Percentiles rank a stretch among this genome's conserved stretches.
Conservation (phyloP, 768 basidiomycete species). For the Tylopilus rubrobrunneus region DNA sequence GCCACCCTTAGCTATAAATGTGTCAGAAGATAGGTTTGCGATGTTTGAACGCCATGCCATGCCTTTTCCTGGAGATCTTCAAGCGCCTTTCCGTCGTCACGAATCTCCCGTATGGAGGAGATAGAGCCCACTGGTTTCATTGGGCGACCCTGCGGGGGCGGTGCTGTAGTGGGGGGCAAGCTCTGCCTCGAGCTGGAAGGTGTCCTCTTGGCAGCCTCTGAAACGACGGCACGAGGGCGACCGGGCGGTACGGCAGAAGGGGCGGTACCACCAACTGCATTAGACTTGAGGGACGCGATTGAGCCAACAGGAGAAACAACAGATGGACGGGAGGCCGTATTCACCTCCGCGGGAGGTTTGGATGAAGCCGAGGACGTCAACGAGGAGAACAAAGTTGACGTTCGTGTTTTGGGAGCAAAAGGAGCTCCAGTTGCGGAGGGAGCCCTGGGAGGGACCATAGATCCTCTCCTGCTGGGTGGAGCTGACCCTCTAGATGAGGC, state of each 20-base stretch:
- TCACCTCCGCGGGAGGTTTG: conserved; percentile 20
- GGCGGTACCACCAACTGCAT: conserved; percentile 22
- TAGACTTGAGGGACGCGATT: conserved; percentile 44
- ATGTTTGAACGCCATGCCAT: conserved; percentile 6
- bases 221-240: conserved; percentile 64
- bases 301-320: conserved; percentile 57
- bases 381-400: conserved; percentile 27
- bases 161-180: conserved; percentile 24
- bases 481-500: conserved; percentile 30
- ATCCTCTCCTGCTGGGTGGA: conserved; percentile 31
- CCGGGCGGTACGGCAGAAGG: conserved; percentile 23
- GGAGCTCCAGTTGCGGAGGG: conserved; percentile 37
- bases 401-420: conserved; percentile 37
- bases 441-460: conserved; percentile 34
- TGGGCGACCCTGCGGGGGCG: conserved; percentile 37
- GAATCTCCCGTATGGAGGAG: conserved; percentile 69
- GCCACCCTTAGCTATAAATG: conserved; percentile 54
- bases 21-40: conserved; percentile 1
- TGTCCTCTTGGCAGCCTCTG: conserved; percentile 59
- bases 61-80: conserved; percentile 63
- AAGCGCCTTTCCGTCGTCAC: conserved; percentile 54
- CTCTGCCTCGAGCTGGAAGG: conserved; percentile 41
- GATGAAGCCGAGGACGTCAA: conserved; percentile 21
- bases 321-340: conserved; percentile 40
- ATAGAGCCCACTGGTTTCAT: conserved; percentile 56